A percentile compares a stretch with the other conserved stretches of the same genome.
Evolutionary conservation across 2,329 filamentous ascomycete genomes (phyloP).

Genomic region (Trichophyton rubrum): DNA sequence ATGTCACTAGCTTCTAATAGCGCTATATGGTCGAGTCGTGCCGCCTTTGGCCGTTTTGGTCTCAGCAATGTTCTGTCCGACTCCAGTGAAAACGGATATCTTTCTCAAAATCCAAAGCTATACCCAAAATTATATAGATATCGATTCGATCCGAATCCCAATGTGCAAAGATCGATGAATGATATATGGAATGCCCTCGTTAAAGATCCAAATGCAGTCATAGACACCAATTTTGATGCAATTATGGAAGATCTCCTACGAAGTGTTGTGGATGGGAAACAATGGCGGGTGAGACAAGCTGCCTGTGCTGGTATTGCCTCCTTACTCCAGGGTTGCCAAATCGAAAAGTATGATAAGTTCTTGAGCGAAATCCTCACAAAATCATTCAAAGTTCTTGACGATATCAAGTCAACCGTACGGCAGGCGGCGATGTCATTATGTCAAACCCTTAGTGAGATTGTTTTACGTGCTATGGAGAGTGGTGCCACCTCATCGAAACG

Average conservation of each 20-base stretch:
- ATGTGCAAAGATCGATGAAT: conserved; percentile 90
- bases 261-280: conserved; percentile 66
- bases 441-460: conserved; percentile 67
- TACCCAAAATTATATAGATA: conserved; percentile 94
- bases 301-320: conserved; percentile 84
- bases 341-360: conserved; percentile 67
- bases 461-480: conserved; percentile 75
- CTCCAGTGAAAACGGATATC: conserved; percentile 53
- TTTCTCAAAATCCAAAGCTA: conserved; percentile 77
- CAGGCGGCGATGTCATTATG: conserved; percentile 70
- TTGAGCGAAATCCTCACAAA: conserved; percentile 74
- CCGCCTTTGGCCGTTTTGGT: conserved; percentile 88
- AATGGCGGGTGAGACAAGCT: conserved; percentile 88
- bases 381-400: conserved; percentile 83
- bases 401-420: conserved; percentile 86
- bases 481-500: conserved; percentile 54
- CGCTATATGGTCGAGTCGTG: conserved; percentile 92
- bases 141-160: conserved; percentile 85
- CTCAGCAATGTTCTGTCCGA: conserved; percentile 85
- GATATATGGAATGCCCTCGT: conserved; percentile 96
- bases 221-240: conserved; percentile 71
- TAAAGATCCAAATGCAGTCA: conserved; percentile 64
- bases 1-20: conserved; percentile 96
- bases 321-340: conserved; percentile 67
- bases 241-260: conserved; percentile 81